Base-by-base conservation (phyloP, 1,284 basidiomycete genomes). In the Ceratobasidium sp. region DNA sequence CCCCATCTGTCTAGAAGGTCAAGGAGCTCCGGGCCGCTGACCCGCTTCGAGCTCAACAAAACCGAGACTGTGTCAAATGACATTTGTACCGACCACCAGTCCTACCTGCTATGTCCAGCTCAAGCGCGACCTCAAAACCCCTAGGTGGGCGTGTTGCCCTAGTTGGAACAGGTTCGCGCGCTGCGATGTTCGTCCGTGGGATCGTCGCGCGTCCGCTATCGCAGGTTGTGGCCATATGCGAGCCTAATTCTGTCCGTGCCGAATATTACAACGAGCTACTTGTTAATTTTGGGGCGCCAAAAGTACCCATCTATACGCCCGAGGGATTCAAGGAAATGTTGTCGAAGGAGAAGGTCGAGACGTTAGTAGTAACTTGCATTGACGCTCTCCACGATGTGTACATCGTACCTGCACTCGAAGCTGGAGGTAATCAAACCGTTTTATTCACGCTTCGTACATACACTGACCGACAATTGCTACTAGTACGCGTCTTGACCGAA, bases 301-400 rank as follows among this genome's bases (percentile, higher is more conserved):
- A 16, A 66, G 82, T 83, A 1, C 82, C 82, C 0, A 80, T 83
- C 21, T 84, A 84, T 76, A 77, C 79, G 66, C 82, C 82, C 28
- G 81, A 82, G n/a, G 78, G 81, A 42, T 86, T 84, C 77, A 77
- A 77, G 72, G 80, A 81, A 73, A 86, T 86, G 85, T 78, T 86
- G 73, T 77, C 80, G 67, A 81, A 82, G 69, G 83, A 84, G 76
- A 81, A 80, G 49, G 82, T 86, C 33, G 83, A 86, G 75, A 82
- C 82, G 5, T 77, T 85, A 2, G 84, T 86, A 8, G 81, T 86
- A 5, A 86, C 84, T n/a, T 85, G 84, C 58, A 80, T 86, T 36
- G 85, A 86, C 76, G 82, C 83, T 6, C 79, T 83, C 56, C 85
- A 86, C 75, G 83, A 86, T 77, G 56, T 79, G 66, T 86, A 84